A percentile compares a stretch with the other conserved stretches of the same genome.
These are phyloP conservation scores for Backusella westeae DNA, from an alignment of 192 early-diverging fungal species.

Conservation along the genomic window DNA sequence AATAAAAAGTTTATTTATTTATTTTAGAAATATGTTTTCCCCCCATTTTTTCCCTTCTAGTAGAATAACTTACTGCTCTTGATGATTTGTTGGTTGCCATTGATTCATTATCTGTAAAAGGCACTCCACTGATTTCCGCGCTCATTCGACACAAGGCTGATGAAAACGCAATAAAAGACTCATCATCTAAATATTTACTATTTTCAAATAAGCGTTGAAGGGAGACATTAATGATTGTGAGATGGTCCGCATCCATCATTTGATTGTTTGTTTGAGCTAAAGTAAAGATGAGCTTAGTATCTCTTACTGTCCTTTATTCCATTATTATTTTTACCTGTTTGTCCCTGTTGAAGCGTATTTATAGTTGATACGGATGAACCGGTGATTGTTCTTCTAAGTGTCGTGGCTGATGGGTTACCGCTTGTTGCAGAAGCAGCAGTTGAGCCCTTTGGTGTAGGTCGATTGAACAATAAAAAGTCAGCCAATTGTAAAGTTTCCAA, in stretches of 20 bases:
- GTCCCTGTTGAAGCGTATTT: not conserved
- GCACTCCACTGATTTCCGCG: constrained; percentile 47
- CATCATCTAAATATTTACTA: constrained; percentile 52
- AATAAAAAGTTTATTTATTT: not conserved
- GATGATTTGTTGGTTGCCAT: constrained; percentile 14
- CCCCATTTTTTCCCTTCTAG: not conserved
- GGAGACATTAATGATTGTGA: constrained; percentile 44
- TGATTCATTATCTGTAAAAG: constrained; percentile 37
- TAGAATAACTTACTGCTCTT: constrained; percentile 16
- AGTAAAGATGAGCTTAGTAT: not conserved
- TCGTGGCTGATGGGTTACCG: not conserved
- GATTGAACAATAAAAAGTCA: constrained; percentile 68
- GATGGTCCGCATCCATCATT: constrained; percentile 39
- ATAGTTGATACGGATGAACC: not conserved
- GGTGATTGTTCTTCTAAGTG: constrained; percentile 15
- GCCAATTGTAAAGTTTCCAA: constrained; percentile 87
- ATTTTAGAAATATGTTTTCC: not conserved
- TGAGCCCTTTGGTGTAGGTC: constrained; percentile 34
- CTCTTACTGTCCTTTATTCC: not conserved
- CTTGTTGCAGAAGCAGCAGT: not conserved
- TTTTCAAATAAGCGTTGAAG: constrained; percentile 73
- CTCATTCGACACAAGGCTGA: constrained; percentile 65
- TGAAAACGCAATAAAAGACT: constrained; percentile 64
- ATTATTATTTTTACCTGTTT: constrained; percentile 4
- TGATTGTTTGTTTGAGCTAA: constrained; percentile 9